A percentile compares a stretch with the other conserved stretches of the same genome.
These are phyloP conservation scores for Conoideocrella luteorostrata DNA, from an alignment of 2,329 filamentous ascomycete species.

Conservation along the genomic window DNA sequence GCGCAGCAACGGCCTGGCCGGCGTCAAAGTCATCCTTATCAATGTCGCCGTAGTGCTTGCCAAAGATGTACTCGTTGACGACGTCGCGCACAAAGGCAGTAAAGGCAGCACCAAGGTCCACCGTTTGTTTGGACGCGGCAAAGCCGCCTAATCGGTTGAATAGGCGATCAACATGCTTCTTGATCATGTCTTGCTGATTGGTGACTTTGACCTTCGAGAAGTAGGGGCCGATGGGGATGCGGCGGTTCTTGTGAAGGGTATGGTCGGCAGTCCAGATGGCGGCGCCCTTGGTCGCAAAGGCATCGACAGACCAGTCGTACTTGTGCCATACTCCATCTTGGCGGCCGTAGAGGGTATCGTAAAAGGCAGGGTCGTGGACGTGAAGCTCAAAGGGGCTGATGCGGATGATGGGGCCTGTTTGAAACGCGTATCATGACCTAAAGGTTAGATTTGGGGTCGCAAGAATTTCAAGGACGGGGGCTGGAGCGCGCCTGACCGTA, in stretches of 20 bases:
- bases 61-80: conserved; percentile 6
- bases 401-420: conserved; percentile 22
- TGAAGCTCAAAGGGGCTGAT: conserved; percentile 21
- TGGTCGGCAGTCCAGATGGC: conserved; percentile 13
- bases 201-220: conserved; percentile 16
- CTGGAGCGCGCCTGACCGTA: too few species aligned
- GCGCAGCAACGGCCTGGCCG: too few species aligned
- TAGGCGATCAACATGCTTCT: neutral
- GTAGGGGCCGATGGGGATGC: conserved; percentile 11
- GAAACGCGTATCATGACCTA: neutral
- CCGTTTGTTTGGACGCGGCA: neutral
- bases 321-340: conserved; percentile 2
- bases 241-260: conserved; percentile 13
- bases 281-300: conserved; percentile 4
- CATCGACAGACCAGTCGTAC: conserved; percentile 2
- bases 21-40: neutral
- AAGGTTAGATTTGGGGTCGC: too few species aligned
- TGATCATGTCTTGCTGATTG: conserved; percentile 1
- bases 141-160: neutral
- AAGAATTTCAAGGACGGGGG: too few species aligned
- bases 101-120: conserved; percentile 1
- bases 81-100: conserved; percentile 4
- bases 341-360: conserved; percentile 16
- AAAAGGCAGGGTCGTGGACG: conserved; percentile 21
- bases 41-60: conserved; percentile 1